Conservation (phyloP, 2,329 filamentous ascomycete species). For the Aspergillus novoparasiticus region DNA sequence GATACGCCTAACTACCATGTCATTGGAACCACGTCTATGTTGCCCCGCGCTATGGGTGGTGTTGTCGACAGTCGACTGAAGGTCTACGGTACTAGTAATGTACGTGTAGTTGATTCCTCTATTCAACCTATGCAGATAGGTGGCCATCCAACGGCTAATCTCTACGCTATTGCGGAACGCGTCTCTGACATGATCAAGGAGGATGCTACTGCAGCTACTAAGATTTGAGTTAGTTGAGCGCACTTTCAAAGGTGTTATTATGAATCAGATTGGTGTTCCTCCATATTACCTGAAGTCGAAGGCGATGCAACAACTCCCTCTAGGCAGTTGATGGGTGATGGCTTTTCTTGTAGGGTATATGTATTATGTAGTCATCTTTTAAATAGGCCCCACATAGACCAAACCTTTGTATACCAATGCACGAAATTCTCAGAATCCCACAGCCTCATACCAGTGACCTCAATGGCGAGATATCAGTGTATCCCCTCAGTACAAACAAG, state of each 20-base stretch:
- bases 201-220: not conserved
- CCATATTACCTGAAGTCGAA: too few relatives aligned
- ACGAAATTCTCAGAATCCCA: too few relatives aligned
- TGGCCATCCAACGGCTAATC: conserved; percentile 28
- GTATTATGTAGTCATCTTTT: too few relatives aligned
- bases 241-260: not conserved
- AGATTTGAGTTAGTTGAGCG: not conserved
- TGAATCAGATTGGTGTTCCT: not conserved
- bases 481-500: too few relatives aligned
- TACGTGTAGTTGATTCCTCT: conserved; percentile 37
- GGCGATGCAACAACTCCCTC: too few relatives aligned
- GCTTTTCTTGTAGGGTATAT: too few relatives aligned
- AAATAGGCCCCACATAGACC: too few relatives aligned
- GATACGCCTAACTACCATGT: conserved; percentile 34
- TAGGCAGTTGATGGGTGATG: too few relatives aligned
- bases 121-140: conserved; percentile 32
- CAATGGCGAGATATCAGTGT: too few relatives aligned
- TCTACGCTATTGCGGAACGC: conserved; percentile 34
- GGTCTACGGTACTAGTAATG: conserved; percentile 37
- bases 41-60: conserved; percentile 34
- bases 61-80: conserved; percentile 35
- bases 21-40: conserved; percentile 34
- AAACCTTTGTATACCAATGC: too few relatives aligned
- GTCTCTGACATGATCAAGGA: not conserved
- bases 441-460: too few relatives aligned